These are phyloP conservation scores for Hyphodiscus sp. DNA, from an alignment of 2,329 filamentous ascomycete species.

Conservation along the genomic window DNA sequence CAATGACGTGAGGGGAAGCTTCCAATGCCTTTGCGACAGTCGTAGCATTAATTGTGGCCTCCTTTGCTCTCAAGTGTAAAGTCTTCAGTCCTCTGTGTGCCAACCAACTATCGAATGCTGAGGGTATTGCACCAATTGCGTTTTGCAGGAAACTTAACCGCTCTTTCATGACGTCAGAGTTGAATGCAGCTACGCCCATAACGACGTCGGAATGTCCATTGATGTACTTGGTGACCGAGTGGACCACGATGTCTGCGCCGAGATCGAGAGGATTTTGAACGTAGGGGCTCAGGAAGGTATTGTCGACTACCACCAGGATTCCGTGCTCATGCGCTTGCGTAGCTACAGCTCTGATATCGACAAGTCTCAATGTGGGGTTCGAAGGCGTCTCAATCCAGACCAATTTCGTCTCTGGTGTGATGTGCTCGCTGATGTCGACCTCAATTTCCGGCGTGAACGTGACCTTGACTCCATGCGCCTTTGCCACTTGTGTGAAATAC, in stretches of 20 bases:
- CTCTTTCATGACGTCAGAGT: constrained; percentile 70
- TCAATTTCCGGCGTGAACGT: constrained; percentile 94
- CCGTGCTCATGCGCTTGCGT: constrained; percentile 79
- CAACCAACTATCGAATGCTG: constrained; percentile 95
- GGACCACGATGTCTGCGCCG: constrained; percentile 93
- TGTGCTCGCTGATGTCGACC: constrained; percentile 76
- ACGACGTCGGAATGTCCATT: constrained; percentile 96
- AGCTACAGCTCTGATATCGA: constrained; percentile 85
- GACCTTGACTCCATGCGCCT: constrained; percentile 87
- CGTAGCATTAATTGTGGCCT: constrained; percentile 76
- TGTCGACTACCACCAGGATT: constrained; percentile 96
- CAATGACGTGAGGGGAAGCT: constrained; percentile 71
- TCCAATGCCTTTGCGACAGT: constrained; percentile 72
- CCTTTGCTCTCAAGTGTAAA: constrained; percentile 82
- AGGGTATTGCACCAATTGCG: constrained; percentile 91
- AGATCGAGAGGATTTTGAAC: constrained; percentile 93
- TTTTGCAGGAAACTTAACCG: constrained; percentile 90
- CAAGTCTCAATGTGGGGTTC: constrained; percentile 87
- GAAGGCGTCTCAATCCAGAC: constrained; percentile 97
- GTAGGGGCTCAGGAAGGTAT: constrained; percentile 96
- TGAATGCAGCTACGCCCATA: constrained; percentile 96
- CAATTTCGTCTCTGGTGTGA: constrained; percentile 82
- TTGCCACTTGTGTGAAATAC: constrained; percentile 97
- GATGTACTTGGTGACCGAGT: constrained; percentile 98
- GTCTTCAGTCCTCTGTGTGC: constrained; percentile 96